These are phyloP conservation scores for Prunus yedoensis DNA, from an alignment of 331 rosid genomes.

Conservation along the genomic window DNA sequence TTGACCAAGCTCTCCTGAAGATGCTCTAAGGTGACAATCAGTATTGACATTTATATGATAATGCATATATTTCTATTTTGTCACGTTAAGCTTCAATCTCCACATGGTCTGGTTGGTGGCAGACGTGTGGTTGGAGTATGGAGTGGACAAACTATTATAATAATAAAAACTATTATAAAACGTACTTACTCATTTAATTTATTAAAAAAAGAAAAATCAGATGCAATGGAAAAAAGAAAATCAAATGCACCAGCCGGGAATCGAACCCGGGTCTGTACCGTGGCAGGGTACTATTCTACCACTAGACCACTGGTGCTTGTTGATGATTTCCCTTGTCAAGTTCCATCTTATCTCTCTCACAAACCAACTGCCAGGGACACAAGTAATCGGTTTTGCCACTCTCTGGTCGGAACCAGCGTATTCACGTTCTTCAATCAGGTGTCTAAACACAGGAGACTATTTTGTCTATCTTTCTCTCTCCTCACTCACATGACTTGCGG, in stretches of 20 bases:
- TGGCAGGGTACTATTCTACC: slow-evolving; percentile 55
- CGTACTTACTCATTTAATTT: neutral
- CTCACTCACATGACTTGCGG: too few species aligned
- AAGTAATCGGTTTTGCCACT: too few species aligned
- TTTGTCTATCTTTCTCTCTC: too few species aligned
- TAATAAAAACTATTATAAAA: too few species aligned
- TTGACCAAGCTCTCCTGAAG: rapidly evolving
- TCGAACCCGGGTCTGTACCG: slow-evolving; percentile 58
- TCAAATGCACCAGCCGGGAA: slow-evolving; percentile 52
- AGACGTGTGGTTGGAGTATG: neutral
- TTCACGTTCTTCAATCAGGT: too few species aligned
- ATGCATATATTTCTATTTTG: too few species aligned
- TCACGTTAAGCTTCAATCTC: neutral
- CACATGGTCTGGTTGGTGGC: neutral
- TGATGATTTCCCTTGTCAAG: rapidly evolving
- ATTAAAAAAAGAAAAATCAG: neutral
- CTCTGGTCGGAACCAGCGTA: too few species aligned
- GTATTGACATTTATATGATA: too few species aligned
- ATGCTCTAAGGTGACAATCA: too few species aligned
- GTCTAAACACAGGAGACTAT: too few species aligned
- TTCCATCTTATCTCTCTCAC: too few species aligned
- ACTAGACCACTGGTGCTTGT: slow-evolving; percentile 52
- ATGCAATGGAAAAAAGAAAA: neutral
- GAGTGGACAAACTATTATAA: neutral
- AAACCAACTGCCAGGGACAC: too few species aligned